Evolutionary conservation across 2,329 filamentous ascomycete species (phyloP).

Genomic region (Thelonectria rubi): DNA sequence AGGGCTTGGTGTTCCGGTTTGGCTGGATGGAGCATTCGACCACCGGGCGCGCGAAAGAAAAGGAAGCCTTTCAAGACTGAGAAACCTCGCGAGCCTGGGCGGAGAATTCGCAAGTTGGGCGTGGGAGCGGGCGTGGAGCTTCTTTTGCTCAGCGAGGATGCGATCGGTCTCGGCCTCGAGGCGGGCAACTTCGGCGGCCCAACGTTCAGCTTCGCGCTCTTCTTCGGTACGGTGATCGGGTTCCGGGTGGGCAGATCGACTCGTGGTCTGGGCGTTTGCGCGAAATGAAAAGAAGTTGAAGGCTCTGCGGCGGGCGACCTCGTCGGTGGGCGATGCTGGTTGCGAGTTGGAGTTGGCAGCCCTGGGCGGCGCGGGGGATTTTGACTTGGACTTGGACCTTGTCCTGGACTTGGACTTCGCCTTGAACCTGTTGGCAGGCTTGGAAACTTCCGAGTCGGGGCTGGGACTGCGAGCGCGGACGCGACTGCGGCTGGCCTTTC

Average conservation of each 20-base stretch:
- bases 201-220: constrained; percentile 41
- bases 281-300: constrained; percentile 37
- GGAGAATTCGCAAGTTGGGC: constrained; percentile 51
- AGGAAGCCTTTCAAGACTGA: constrained; percentile 59
- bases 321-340: constrained; percentile 30
- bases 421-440: constrained; percentile 22
- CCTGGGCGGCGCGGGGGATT: constrained; percentile 28
- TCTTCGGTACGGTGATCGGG: constrained; percentile 26
- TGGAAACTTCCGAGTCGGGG: constrained; percentile 6
- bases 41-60: constrained; percentile 56
- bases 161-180: constrained; percentile 59
- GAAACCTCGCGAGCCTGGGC: constrained; percentile 45
- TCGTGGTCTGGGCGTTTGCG: constrained; percentile 33
- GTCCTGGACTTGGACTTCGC: constrained; percentile 24
- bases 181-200: constrained; percentile 53
- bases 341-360: constrained; percentile 26
- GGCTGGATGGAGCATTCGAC: constrained; percentile 46
- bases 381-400: constrained; percentile 26
- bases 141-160: constrained; percentile 60
- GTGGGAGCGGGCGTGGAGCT: constrained; percentile 57
- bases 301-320: constrained; percentile 36
- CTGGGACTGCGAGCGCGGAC: constrained; percentile 23
- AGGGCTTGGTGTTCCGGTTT: constrained; percentile 47
- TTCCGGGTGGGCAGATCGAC: constrained; percentile 34
- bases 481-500: constrained; percentile 29